Conservation (phyloP, 2,329 filamentous ascomycete species). For the Cladosporium sp. region DNA sequence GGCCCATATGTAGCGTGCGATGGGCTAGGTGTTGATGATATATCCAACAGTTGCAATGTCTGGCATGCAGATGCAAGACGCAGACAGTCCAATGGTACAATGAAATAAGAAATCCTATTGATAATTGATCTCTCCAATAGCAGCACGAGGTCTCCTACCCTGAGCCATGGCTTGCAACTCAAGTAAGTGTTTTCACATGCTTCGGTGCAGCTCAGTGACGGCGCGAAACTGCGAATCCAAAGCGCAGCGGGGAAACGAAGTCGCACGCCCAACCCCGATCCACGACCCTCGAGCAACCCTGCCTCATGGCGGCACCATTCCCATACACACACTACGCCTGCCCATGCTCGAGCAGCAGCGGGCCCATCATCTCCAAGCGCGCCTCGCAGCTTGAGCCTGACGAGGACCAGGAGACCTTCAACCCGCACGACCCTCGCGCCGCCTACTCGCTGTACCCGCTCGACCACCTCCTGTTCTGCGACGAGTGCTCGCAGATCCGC, state of each 20-base stretch:
- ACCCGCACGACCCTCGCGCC: conserved; percentile 75
- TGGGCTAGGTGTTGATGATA: too few relatives aligned
- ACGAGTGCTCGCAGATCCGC: conserved; percentile 93
- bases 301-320: conserved; percentile 23
- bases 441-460: conserved; percentile 91
- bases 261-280: background rate
- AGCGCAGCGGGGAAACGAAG: background rate
- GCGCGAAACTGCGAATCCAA: too few relatives aligned
- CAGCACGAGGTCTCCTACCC: too few relatives aligned
- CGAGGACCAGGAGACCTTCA: conserved; percentile 70
- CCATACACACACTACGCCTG: conserved; percentile 61
- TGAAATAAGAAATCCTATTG: too few relatives aligned
- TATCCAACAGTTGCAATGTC: too few relatives aligned
- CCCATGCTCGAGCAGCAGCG: conserved; percentile 49
- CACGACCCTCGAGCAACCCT: background rate
- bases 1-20: too few relatives aligned
- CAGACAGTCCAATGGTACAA: too few relatives aligned
- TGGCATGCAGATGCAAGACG: too few relatives aligned
- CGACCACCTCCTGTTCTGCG: conserved; percentile 91
- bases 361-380: conserved; percentile 28
- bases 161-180: too few relatives aligned
- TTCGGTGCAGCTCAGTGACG: background rate
- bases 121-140: too few relatives aligned
- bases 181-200: background rate
- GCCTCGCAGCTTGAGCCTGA: conserved; percentile 39